Evolutionary conservation across 345 rosid species (phyloP).

Genomic region (Carallia pectinifolia): DNA sequence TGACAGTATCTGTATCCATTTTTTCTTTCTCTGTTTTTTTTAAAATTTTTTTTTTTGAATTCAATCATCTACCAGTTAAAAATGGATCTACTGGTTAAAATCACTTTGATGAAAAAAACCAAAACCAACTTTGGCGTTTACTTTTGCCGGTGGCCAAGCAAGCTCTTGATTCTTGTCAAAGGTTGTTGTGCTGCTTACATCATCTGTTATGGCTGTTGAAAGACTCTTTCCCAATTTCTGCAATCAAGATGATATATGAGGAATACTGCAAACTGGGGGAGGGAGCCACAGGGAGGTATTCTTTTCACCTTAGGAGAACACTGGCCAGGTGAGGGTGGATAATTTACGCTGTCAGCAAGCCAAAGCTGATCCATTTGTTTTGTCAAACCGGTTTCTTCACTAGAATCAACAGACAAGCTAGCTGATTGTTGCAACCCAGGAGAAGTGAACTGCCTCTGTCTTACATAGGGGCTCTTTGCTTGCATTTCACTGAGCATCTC

Average conservation of each 20-base stretch:
- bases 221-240: slow-evolving; percentile 31
- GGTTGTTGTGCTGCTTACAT: neutral
- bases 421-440: slow-evolving; percentile 18
- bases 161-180: slow-evolving; percentile 30
- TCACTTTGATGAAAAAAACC: no score
- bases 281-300: neutral
- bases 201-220: neutral
- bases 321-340: slow-evolving; percentile 17
- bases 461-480: slow-evolving; percentile 22
- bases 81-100: no score
- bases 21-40: no score
- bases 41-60: no score
- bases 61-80: no score
- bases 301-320: slow-evolving; percentile 35
- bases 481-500: slow-evolving; percentile 33
- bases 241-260: slow-evolving; percentile 6
- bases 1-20: no score
- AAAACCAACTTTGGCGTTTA: no score
- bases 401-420: slow-evolving; percentile 16
- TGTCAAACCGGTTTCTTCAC: slow-evolving; percentile 22
- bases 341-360: slow-evolving; percentile 22
- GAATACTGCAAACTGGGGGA: neutral
- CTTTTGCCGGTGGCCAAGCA: neutral
- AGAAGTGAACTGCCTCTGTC: slow-evolving; percentile 21
- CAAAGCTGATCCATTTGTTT: slow-evolving; percentile 33